phyloP scores from a whole-genome alignment of 192 early-diverging fungal genomes.

The Backusella liffmaniae region DNA sequence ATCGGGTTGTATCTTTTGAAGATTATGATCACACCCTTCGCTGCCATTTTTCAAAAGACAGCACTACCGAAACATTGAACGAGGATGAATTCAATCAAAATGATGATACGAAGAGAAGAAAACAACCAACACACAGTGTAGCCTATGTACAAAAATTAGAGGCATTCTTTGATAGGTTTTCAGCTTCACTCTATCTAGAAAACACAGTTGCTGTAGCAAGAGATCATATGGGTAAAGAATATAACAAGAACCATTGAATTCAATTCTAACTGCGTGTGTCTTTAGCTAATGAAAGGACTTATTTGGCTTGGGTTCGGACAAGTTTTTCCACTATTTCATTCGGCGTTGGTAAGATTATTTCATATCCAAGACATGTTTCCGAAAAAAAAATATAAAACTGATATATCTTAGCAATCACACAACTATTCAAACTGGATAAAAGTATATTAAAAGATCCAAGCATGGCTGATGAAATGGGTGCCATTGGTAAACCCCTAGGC shows the following conservation, averaged over 20 bases:
- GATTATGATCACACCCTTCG: neutral
- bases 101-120: neutral
- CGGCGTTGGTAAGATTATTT: constrained; percentile 52
- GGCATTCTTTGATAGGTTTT: neutral
- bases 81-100: neutral
- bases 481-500: constrained; percentile 48
- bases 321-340: constrained; percentile 71
- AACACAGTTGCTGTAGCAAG: constrained; percentile 76
- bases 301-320: constrained; percentile 74
- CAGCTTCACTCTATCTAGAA: constrained; percentile 47
- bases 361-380: neutral
- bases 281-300: constrained; percentile 76
- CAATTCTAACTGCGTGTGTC: neutral
- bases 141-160: neutral
- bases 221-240: constrained; percentile 62
- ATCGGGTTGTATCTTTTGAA: neutral
- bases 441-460: neutral
- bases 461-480: neutral
- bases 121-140: neutral
- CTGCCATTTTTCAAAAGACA: neutral
- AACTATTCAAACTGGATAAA: constrained; percentile 29
- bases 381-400: neutral
- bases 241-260: neutral
- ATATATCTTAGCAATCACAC: constrained; percentile 26
- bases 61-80: neutral